A percentile compares a stretch with the other conserved stretches of the same genome.
Conservation (phyloP, 2,329 filamentous ascomycete genomes). For the Periglandula ipomoeae region DNA sequence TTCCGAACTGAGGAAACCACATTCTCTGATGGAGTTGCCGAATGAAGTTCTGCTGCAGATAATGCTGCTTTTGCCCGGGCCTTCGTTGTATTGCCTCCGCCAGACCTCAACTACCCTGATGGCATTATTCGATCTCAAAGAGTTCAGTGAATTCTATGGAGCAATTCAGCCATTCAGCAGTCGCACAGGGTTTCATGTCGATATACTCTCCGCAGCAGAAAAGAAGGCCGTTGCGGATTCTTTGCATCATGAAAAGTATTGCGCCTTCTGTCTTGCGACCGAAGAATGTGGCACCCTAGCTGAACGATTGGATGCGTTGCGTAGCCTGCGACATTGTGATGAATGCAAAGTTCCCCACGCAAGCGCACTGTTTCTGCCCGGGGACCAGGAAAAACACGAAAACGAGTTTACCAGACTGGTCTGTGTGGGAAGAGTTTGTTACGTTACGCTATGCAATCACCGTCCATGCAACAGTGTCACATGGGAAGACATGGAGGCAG, state of each 20-base stretch:
- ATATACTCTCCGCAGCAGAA: background rate
- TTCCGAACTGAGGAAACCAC: no score
- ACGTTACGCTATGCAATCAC: conserved; percentile 1
- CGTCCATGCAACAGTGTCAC: background rate
- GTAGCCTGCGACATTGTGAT: background rate
- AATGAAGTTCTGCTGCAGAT: background rate
- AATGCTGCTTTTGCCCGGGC: background rate
- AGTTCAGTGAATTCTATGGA: background rate
- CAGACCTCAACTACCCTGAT: background rate
- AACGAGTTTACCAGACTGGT: background rate
- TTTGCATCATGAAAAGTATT: background rate
- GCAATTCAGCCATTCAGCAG: background rate
- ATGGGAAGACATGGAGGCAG: background rate
- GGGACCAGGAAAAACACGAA: background rate
- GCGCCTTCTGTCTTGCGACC: background rate
- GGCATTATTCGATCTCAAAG: background rate
- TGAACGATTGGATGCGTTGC: background rate
- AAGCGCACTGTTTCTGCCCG: background rate
- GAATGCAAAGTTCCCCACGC: background rate
- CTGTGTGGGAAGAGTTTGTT: conserved; percentile 1
- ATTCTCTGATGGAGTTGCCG: background rate
- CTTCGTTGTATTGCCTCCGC: background rate
- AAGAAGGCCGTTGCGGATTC: background rate
- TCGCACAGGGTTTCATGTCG: background rate
- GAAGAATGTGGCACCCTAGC: background rate